Base-by-base conservation (phyloP, 75 land plant genomes). In the Cupressus sempervirens region DNA sequence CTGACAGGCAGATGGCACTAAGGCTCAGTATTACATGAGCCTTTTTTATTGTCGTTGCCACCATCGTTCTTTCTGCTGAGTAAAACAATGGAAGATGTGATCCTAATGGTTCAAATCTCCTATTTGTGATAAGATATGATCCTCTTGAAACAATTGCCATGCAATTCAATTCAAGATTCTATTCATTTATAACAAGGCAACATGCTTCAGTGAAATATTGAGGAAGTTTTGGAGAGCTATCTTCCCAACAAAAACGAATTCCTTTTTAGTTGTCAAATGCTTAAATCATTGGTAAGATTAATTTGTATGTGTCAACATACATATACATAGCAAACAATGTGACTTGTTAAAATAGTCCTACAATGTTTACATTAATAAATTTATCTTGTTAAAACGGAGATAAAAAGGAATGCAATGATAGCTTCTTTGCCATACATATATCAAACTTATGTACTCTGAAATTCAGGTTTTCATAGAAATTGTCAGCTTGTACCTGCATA, bases 1-100 rank as follows among this genome's bases (percentile, higher is more conserved):
- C 52, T n/a, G 30, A 45, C 11, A 79, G 13, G 48, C 81, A 10
- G 52, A 45, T 79, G 46, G 30, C 26, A 79, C 48, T 11, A 45
- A 79, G 81, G 81, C 81, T 79, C 81, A 79, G 81, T 40, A 79
- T 79, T 79, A 79, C 81, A 79, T 79, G 81, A 79, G 81, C 81
- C 81, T 79, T 79, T 79, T 20, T 48, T 43, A 7, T 23, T n/a
- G 45, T 40, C 46, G 29, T 48, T 79, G 81, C 29, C 13, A 15
- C 50, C 45, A 76, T 76, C 40, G 81, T 79, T 79, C 48, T n/a
- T 45, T 79, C 81, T 45, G n/a, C 50, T n/a, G 9, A 26, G 32
- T 14, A 30, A 26, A n/a, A 43, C 38, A 76, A 23, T 40, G 79
- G 79, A 34, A 79, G n/a, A 43, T 40, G 46, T 76, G 29, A 11